Conservation (phyloP, 2,329 filamentous ascomycete genomes). For the Cladosporium sp. region DNA sequence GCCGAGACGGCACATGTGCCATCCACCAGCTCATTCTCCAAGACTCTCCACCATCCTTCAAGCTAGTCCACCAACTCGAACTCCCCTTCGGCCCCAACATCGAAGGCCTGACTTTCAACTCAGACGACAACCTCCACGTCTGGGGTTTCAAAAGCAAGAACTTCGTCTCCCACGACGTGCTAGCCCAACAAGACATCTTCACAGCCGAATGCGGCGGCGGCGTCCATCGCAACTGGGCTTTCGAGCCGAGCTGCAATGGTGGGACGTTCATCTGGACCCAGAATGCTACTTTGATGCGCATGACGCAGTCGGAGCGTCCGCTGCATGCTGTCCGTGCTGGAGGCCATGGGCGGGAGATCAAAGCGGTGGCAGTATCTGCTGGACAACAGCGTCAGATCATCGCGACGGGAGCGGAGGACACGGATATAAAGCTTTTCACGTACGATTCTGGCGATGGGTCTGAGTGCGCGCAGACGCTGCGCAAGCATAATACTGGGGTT, state of each 20-base stretch:
- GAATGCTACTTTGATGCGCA: conserved; percentile 42
- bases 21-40: conserved; percentile 53
- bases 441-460: conserved; percentile 36
- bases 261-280: conserved; percentile 75
- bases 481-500: conserved; percentile 79
- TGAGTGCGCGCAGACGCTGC: conserved; percentile 64
- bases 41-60: conserved; percentile 41
- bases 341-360: conserved; percentile 85
- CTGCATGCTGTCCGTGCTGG: conserved; percentile 61
- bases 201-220: conserved; percentile 76
- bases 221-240: conserved; percentile 77
- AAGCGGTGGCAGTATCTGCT: conserved; percentile 56
- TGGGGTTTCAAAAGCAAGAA: conserved; percentile 79
- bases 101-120: conserved; percentile 67
- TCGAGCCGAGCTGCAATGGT: conserved; percentile 41
- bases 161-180: conserved; percentile 82
- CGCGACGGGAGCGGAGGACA: conserved; percentile 72
- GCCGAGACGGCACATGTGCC: conserved; percentile 74
- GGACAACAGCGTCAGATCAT: conserved; percentile 45
- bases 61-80: conserved; percentile 66
- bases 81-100: conserved; percentile 75
- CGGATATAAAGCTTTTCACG: conserved; percentile 72
- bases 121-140: conserved; percentile 62
- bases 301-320: conserved; percentile 24
- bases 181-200: conserved; percentile 67